These are phyloP conservation scores for Trypanosomatidae sp. DNA, from an alignment of 208 protist genomes.

Conservation along the genomic window DNA sequence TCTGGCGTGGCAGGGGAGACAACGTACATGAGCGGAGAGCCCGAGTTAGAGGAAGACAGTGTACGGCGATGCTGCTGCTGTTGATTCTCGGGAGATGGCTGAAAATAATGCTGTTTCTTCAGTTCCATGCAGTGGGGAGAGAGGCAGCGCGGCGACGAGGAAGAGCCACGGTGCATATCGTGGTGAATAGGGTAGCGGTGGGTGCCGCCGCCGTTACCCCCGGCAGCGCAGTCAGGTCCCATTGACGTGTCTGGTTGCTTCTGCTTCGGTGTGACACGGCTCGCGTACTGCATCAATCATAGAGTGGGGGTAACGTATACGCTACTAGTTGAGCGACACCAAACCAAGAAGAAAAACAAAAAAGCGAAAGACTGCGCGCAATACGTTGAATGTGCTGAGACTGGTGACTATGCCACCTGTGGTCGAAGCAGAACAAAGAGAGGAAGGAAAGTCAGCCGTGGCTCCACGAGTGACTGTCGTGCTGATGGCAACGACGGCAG, in stretches of 20 bases:
- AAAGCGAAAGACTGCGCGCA: not conserved
- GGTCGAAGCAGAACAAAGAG: not conserved
- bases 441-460: not conserved
- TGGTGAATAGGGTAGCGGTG: not conserved
- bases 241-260: not conserved
- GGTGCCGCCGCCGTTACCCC: not conserved
- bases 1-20: constrained; percentile 2
- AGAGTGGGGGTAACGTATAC: not conserved
- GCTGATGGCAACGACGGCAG: not conserved
- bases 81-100: not conserved
- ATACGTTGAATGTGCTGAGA: not conserved
- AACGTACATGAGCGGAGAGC: constrained; percentile 3
- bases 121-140: constrained; percentile 1
- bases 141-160: constrained; percentile 1
- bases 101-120: not conserved
- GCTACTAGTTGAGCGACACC: not conserved
- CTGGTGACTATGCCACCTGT: not conserved
- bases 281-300: not conserved
- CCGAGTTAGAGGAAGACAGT: constrained; percentile 2
- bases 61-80: not conserved
- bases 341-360: not conserved
- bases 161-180: not conserved
- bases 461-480: not conserved
- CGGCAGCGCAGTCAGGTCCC: not conserved
- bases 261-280: not conserved